Evolutionary conservation across 2,329 filamentous ascomycete species (phyloP).

Genomic region (Colletotrichum lini): DNA sequence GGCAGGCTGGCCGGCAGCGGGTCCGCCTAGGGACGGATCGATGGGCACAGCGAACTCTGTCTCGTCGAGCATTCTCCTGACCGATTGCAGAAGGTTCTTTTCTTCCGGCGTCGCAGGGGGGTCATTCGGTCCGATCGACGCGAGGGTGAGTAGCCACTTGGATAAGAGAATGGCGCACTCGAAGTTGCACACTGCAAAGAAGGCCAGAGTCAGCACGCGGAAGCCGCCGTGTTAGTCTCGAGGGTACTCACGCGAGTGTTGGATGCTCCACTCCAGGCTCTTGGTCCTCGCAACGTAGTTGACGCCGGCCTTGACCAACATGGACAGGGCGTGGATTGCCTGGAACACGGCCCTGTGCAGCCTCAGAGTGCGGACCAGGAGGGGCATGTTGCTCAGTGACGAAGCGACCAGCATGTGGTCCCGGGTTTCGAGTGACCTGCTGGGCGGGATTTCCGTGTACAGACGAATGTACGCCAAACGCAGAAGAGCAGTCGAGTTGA

Average conservation of each 20-base stretch:
- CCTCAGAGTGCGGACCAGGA: conserved; percentile 70
- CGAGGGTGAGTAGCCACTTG: conserved; percentile 72
- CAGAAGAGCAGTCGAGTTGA: conserved; percentile 74
- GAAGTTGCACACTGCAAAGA: conserved; percentile 68
- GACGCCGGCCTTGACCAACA: conserved; percentile 75
- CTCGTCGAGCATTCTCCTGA: conserved; percentile 72
- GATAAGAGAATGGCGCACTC: conserved; percentile 74
- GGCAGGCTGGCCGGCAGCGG: conserved; percentile 53
- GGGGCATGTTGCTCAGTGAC: conserved; percentile 71
- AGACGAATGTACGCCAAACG: conserved; percentile 75
- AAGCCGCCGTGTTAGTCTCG: neutral
- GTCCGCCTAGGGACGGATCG: conserved; percentile 67
- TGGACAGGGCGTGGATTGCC: conserved; percentile 77
- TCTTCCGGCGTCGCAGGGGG: conserved; percentile 67
- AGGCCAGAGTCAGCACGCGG: conserved; percentile 41
- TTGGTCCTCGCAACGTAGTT: conserved; percentile 74
- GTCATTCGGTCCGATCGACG: conserved; percentile 65
- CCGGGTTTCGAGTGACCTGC: conserved; percentile 74
- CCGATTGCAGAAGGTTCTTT: conserved; percentile 67
- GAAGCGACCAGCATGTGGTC: conserved; percentile 74
- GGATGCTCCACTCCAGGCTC: conserved; percentile 74
- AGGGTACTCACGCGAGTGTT: conserved; percentile 68
- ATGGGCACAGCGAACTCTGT: conserved; percentile 74
- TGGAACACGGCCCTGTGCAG: conserved; percentile 77
- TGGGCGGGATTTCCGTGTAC: conserved; percentile 75